phyloP scores from a whole-genome alignment of 805 yeast genomes.

The Kazachstania psychrophila region DNA sequence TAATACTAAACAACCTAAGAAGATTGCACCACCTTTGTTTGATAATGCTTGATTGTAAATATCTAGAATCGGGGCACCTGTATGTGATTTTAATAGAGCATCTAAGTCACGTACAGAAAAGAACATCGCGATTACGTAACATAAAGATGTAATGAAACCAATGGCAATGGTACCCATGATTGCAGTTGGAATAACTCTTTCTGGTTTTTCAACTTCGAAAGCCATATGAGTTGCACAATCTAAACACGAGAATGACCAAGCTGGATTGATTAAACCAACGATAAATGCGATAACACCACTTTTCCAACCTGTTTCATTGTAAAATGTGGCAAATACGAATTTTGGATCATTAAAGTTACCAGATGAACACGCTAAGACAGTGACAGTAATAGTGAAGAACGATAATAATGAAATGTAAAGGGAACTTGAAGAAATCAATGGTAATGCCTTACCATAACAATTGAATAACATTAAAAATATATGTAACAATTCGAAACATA shows the following conservation, averaged over 20 bases:
- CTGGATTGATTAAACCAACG: conserved; percentile 59
- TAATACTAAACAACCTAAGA: conserved; percentile 42
- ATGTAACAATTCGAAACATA: conserved; percentile 42
- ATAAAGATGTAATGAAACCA: conserved; percentile 55
- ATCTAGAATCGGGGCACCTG: conserved; percentile 59
- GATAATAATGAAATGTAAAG: conserved; percentile 48
- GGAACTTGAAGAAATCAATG: conserved; percentile 41
- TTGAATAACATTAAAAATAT: conserved; percentile 41
- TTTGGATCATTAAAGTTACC: conserved; percentile 45
- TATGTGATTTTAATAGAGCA: conserved; percentile 37
- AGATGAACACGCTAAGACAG: conserved; percentile 47
- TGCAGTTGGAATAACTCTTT: conserved; percentile 54
- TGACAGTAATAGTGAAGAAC: conserved; percentile 46
- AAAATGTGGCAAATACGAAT: conserved; percentile 51
- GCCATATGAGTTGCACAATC: conserved; percentile 70
- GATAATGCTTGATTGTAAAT: conserved; percentile 51
- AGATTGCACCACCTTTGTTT: conserved; percentile 49
- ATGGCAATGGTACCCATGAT: conserved; percentile 59
- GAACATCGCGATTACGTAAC: conserved; percentile 49
- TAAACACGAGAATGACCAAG: conserved; percentile 61
- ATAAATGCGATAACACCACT: conserved; percentile 53
- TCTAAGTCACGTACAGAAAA: conserved; percentile 51
- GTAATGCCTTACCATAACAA: conserved; percentile 46
- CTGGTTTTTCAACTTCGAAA: conserved; percentile 55
- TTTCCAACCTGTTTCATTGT: conserved; percentile 55